These are phyloP conservation scores for Eleusine coracana DNA, from an alignment of 176 grass and related monocot genomes.

Conservation along the genomic window DNA sequence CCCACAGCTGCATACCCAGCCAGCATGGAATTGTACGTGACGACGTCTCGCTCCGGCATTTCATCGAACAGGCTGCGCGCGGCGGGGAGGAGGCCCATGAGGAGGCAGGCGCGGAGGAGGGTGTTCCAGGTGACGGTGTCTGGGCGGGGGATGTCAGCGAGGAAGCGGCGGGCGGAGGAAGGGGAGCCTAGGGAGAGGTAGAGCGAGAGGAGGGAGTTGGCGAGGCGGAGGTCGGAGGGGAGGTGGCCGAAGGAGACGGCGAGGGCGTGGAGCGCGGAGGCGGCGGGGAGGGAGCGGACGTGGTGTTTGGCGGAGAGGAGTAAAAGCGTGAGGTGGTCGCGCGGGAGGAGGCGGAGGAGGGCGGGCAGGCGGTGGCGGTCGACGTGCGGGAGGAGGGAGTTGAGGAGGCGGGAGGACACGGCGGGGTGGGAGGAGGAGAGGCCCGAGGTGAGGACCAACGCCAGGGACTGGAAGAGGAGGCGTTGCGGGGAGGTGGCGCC, in stretches of 20 bases:
- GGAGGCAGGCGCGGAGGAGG: conserved; percentile 49
- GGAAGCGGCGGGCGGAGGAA: conserved; percentile 47
- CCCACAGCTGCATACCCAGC: conserved; percentile 33
- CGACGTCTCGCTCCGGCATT: conserved; percentile 51
- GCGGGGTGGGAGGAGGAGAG: conserved; percentile 39
- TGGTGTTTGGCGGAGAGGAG: conserved; percentile 39
- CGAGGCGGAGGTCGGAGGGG: conserved; percentile 47
- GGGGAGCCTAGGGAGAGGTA: conserved; percentile 37
- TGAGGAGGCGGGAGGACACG: conserved; percentile 50
- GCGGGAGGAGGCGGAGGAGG: conserved; percentile 50
- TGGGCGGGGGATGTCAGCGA: conserved; percentile 56
- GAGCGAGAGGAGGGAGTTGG: conserved; percentile 52
- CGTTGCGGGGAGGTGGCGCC: neutral
- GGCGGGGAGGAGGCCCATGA: conserved; percentile 32
- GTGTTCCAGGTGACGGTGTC: conserved; percentile 74
- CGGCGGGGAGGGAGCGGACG: conserved; percentile 35
- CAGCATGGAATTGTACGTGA: conserved; percentile 67
- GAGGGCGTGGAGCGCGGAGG: conserved; percentile 41
- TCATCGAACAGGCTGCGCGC: conserved; percentile 56
- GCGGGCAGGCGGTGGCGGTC: conserved; percentile 8
- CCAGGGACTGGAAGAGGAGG: conserved; percentile 47
- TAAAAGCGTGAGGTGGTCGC: conserved; percentile 51
- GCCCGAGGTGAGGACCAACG: conserved; percentile 47
- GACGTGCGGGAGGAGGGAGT: conserved; percentile 54
- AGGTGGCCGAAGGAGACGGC: conserved; percentile 48